Evolutionary conservation across 1,284 basidiomycete species (phyloP).

Genomic region (Fistulinella staudtii): DNA sequence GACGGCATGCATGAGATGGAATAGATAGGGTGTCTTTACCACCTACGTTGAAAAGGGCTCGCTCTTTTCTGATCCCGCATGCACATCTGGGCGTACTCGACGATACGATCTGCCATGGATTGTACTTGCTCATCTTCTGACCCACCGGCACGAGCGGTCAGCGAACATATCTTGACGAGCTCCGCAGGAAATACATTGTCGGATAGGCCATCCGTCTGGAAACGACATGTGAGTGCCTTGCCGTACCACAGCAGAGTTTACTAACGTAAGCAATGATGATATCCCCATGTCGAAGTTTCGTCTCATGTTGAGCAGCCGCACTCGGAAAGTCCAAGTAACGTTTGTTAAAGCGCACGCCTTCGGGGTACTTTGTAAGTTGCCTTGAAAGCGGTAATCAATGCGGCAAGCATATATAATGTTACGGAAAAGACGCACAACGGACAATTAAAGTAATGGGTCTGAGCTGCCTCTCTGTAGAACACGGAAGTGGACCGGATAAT

Average conservation of each 20-base stretch:
- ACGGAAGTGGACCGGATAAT: slow-evolving; percentile 71
- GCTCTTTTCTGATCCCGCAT: slow-evolving; percentile 60
- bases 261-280: slow-evolving; percentile 68
- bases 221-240: slow-evolving; percentile 17
- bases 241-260: slow-evolving; percentile 3
- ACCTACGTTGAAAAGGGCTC: slow-evolving; percentile 70
- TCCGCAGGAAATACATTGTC: slow-evolving; percentile 83
- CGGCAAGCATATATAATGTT: not conserved
- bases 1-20: slow-evolving; percentile 1
- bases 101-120: slow-evolving; percentile 65
- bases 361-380: slow-evolving; percentile 67
- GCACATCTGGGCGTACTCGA: slow-evolving; percentile 64
- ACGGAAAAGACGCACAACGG: slow-evolving; percentile 36
- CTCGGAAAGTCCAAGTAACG: slow-evolving; percentile 57
- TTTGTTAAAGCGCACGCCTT: slow-evolving; percentile 42
- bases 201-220: slow-evolving; percentile 79
- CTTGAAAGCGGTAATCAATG: slow-evolving; percentile 34
- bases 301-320: slow-evolving; percentile 63
- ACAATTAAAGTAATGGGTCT: slow-evolving; percentile 83
- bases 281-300: slow-evolving; percentile 68
- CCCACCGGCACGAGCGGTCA: slow-evolving; percentile 54
- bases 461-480: slow-evolving; percentile 58
- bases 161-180: slow-evolving; percentile 61
- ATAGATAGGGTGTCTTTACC: not conserved
- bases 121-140: slow-evolving; percentile 61